phyloP scores from a whole-genome alignment of 495 filamentous ascomycete genomes.

The Annulohypoxylon nitens region DNA sequence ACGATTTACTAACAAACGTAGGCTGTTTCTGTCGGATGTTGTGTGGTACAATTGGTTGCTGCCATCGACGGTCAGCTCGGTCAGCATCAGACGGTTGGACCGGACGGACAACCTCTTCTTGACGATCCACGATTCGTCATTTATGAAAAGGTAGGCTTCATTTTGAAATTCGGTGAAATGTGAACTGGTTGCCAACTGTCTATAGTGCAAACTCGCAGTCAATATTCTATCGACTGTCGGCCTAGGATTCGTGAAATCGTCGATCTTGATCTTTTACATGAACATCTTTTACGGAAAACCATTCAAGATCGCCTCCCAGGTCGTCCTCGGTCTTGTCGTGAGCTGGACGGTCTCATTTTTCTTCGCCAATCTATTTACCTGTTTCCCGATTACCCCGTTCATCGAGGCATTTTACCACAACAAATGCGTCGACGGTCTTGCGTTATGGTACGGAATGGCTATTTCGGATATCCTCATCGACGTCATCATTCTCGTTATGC shows the following conservation, averaged over 20 bases:
- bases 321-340: slow-evolving; percentile 54
- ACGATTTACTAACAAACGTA: background rate
- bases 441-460: slow-evolving; percentile 49
- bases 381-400: slow-evolving; percentile 53
- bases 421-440: slow-evolving; percentile 40
- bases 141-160: slow-evolving; percentile 45
- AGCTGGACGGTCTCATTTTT: slow-evolving; percentile 60
- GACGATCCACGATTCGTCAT: slow-evolving; percentile 47
- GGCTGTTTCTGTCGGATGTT: slow-evolving; percentile 18
- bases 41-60: slow-evolving; percentile 17
- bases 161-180: background rate
- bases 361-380: slow-evolving; percentile 65
- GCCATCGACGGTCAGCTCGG: slow-evolving; percentile 47
- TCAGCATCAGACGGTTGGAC: slow-evolving; percentile 44
- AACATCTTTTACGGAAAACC: slow-evolving; percentile 35
- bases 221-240: slow-evolving; percentile 66
- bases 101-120: slow-evolving; percentile 43
- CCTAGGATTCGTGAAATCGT: slow-evolving; percentile 63
- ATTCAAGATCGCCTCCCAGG: slow-evolving; percentile 22
- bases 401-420: slow-evolving; percentile 48
- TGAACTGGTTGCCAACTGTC: background rate
- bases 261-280: slow-evolving; percentile 67
- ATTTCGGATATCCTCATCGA: slow-evolving; percentile 56
- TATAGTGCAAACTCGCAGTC: slow-evolving; percentile 43
- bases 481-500: slow-evolving; percentile 59